Conservation (phyloP, 306 rosid genomes). For the Crataegus laevigata region DNA sequence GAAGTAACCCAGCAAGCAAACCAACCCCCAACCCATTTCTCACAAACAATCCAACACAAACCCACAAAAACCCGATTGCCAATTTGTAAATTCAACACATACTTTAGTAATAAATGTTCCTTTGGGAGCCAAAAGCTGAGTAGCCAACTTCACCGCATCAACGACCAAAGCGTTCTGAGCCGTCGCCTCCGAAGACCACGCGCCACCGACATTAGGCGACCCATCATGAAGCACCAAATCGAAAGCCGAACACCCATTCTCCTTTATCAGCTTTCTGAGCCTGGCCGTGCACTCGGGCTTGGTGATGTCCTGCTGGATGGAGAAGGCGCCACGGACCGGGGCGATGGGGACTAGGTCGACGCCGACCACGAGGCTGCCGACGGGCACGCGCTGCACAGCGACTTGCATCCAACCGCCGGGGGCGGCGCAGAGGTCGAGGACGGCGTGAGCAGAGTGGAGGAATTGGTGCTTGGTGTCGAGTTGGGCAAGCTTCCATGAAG, state of each 20-base stretch:
- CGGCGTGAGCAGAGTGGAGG: conserved; percentile 69
- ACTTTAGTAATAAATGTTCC: conserved; percentile 83
- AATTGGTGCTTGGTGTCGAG: conserved; percentile 59
- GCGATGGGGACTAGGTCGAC: conserved; percentile 76
- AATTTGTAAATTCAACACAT: background rate
- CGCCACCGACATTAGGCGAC: conserved; percentile 89
- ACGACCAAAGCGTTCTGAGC: conserved; percentile 81
- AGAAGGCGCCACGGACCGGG: conserved; percentile 61
- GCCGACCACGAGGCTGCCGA: conserved; percentile 64
- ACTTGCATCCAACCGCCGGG: conserved; percentile 99
- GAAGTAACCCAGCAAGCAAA: background rate
- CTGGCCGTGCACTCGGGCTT: conserved; percentile 56
- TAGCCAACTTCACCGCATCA: conserved; percentile 72
- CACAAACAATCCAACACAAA: background rate
- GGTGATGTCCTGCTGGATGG: conserved; percentile 82
- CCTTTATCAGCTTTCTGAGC: conserved; percentile 55
- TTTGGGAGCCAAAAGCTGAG: conserved; percentile 74
- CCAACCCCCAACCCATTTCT: background rate
- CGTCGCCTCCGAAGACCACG: conserved; percentile 93
- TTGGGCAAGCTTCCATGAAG: conserved; percentile 88
- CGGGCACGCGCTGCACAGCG: conserved; percentile 78
- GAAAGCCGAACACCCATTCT: conserved; percentile 42
- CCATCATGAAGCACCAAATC: conserved; percentile 80
- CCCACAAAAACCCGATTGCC: background rate
- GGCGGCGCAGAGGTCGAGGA: conserved; percentile 98